Evolutionary conservation across 208 protist species (phyloP).

Genomic region (Trypanosoma brucei): DNA sequence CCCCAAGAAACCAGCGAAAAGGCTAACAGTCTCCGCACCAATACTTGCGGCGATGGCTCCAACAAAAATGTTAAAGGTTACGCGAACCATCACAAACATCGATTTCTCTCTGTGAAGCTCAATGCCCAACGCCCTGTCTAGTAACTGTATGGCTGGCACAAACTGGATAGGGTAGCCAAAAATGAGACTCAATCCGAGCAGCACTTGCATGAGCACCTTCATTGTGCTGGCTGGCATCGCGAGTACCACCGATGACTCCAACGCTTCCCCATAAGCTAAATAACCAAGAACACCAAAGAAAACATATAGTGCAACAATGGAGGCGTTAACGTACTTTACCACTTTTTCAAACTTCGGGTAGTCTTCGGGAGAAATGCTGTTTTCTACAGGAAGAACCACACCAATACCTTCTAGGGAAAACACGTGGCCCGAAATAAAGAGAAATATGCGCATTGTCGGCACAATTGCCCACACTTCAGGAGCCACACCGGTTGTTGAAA

Average conservation of each 20-base stretch:
- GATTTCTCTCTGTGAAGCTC: conserved; percentile 20
- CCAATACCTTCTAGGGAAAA: conserved; percentile 78
- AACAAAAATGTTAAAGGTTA: conserved; percentile 49
- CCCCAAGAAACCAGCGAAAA: conserved; percentile 76
- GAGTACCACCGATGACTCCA: conserved; percentile 67
- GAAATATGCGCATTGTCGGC: conserved; percentile 38
- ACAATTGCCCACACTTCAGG: conserved; percentile 25
- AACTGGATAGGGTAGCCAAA: conserved; percentile 79
- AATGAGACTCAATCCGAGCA: conserved; percentile 64
- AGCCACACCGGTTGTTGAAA: conserved; percentile 37
- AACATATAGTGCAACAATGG: conserved; percentile 58
- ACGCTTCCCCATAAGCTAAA: conserved; percentile 55
- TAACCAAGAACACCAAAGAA: conserved; percentile 68
- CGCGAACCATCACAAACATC: conserved; percentile 40
- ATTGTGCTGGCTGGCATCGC: conserved; percentile 42
- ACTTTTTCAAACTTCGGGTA: conserved; percentile 32
- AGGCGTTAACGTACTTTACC: conserved; percentile 49
- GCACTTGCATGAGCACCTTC: conserved; percentile 43
- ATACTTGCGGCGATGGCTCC: conserved; percentile 48
- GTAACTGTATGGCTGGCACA: conserved; percentile 77
- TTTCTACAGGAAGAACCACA: conserved; percentile 72
- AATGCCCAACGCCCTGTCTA: conserved; percentile 54
- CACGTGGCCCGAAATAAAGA: conserved; percentile 78
- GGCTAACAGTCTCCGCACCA: conserved; percentile 66
- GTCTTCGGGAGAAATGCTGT: conserved; percentile 53